These are phyloP conservation scores for Chrysophaeum taylorii DNA, from an alignment of 352 stramenopile genomes.

Conservation along the genomic window DNA sequence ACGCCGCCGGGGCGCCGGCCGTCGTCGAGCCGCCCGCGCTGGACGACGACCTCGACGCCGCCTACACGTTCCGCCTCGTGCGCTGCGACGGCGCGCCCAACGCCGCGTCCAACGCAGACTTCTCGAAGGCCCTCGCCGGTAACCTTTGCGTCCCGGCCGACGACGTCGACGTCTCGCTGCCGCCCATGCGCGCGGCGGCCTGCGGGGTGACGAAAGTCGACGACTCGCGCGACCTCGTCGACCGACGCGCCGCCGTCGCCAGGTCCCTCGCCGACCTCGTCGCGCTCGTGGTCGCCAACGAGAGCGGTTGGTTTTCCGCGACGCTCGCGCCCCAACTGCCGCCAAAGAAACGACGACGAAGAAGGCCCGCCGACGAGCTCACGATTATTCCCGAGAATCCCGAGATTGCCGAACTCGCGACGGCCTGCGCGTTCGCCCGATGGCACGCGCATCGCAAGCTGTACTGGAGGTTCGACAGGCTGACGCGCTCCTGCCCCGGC, in stretches of 20 bases:
- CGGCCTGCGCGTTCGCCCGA: too few species aligned
- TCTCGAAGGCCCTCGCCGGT: neutral
- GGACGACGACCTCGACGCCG: neutral
- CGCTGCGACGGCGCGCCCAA: neutral
- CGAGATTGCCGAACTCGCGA: neutral
- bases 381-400: too few species aligned
- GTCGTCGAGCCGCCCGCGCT: too few species aligned
- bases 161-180: neutral
- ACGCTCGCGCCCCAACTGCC: neutral
- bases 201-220: neutral
- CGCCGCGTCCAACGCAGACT: neutral
- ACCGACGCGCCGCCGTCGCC: neutral
- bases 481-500: too few species aligned
- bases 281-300: neutral
- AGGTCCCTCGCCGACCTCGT: neutral
- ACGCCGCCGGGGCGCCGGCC: slow-evolving; percentile 17
- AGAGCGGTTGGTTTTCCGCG: neutral
- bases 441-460: slow-evolving; percentile 4
- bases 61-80: slow-evolving; percentile 5
- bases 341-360: too few species aligned
- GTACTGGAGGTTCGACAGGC: neutral
- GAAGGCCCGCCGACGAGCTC: too few species aligned
- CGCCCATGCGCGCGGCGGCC: neutral
- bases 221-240: neutral
- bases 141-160: neutral